These are phyloP conservation scores for Macrophomina phaseolina DNA, from an alignment of 2,329 filamentous ascomycete genomes.

Conservation along the genomic window DNA sequence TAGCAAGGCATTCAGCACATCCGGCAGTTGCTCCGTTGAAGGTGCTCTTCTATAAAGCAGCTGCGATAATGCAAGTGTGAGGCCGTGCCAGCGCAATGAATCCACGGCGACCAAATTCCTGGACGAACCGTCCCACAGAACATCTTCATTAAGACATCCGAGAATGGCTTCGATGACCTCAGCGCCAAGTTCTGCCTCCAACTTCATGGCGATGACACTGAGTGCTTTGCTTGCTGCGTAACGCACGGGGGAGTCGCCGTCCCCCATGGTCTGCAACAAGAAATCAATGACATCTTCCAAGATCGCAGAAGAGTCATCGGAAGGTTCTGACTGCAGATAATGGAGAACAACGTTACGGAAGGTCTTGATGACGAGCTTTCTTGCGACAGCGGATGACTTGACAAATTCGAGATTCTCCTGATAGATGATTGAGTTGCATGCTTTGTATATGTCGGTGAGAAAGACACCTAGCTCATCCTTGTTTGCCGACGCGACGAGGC, in stretches of 20 bases:
- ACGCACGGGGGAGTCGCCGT: slow-evolving; percentile 89
- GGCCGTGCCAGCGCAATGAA: slow-evolving; percentile 86
- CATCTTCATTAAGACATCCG: slow-evolving; percentile 67
- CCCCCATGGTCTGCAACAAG: slow-evolving; percentile 76
- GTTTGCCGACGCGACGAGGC: slow-evolving; percentile 72
- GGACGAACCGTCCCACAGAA: slow-evolving; percentile 60
- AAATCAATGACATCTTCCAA: slow-evolving; percentile 83
- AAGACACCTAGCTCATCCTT: slow-evolving; percentile 75
- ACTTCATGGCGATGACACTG: slow-evolving; percentile 80
- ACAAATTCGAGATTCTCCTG: slow-evolving; percentile 61
- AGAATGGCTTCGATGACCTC: slow-evolving; percentile 89
- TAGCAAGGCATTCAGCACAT: slow-evolving; percentile 77
- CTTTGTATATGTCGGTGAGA: slow-evolving; percentile 68
- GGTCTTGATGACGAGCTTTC: slow-evolving; percentile 86
- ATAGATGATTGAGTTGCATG: slow-evolving; percentile 65
- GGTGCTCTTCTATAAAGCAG: slow-evolving; percentile 84
- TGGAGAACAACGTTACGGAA: slow-evolving; percentile 75
- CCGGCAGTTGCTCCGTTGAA: slow-evolving; percentile 70
- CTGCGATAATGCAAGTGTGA: slow-evolving; percentile 86
- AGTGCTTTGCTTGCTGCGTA: slow-evolving; percentile 92
- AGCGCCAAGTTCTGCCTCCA: slow-evolving; percentile 79
- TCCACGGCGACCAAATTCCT: slow-evolving; percentile 77
- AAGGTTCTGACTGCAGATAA: slow-evolving; percentile 55
- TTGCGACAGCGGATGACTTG: slow-evolving; percentile 75
- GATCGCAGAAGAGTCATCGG: slow-evolving; percentile 44